Conservation (phyloP, 805 yeast genomes). For the Sugiyamaella valdiviana region DNA sequence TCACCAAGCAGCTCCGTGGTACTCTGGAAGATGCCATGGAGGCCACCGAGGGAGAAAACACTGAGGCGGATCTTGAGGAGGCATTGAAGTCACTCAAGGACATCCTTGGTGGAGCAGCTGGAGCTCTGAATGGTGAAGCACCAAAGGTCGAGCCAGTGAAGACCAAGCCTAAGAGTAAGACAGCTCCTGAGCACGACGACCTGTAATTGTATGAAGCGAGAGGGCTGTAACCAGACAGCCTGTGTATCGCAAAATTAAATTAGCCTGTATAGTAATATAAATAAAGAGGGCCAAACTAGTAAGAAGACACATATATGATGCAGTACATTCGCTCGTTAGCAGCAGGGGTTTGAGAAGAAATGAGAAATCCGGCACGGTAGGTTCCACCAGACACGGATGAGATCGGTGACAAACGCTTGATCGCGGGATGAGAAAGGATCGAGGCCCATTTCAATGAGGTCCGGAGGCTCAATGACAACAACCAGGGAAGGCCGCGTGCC, state of each 20-base stretch:
- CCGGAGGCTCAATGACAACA: slow-evolving; percentile 37
- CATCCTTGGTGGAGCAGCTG: background rate
- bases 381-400: slow-evolving; percentile 46
- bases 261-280: background rate
- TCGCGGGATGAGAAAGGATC: slow-evolving; percentile 48
- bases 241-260: background rate
- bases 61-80: background rate
- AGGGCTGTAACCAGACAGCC: background rate
- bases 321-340: no score
- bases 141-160: background rate
- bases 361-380: slow-evolving; percentile 36
- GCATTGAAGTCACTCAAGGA: background rate
- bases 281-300: background rate
- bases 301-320: no score
- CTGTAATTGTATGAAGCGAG: slow-evolving; percentile 8
- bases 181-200: slow-evolving; percentile 11
- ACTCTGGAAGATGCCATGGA: background rate
- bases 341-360: slow-evolving; percentile 24
- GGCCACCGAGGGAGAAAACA: background rate
- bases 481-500: slow-evolving; percentile 10
- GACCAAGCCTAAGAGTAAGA: background rate
- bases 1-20: background rate
- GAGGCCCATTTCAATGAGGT: slow-evolving; percentile 51
- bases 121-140: background rate
- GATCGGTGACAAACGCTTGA: slow-evolving; percentile 38